Evolutionary conservation across 2,329 filamentous ascomycete species (phyloP).

Genomic region (Aschersonia sp.): DNA sequence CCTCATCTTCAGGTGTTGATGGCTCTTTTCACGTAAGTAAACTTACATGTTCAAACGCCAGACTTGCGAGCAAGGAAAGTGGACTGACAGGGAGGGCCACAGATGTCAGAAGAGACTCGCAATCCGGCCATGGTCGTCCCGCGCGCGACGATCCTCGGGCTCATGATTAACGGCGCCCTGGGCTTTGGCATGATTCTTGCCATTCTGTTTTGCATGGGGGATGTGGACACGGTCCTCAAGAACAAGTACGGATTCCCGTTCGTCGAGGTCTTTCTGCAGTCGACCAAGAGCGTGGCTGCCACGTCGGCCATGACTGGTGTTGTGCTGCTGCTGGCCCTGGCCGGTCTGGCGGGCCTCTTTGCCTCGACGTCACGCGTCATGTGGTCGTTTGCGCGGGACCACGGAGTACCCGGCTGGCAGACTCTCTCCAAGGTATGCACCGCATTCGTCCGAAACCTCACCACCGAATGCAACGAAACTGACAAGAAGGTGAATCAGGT

Average conservation of each 20-base stretch:
- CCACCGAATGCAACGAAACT: neutral
- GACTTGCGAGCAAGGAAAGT: neutral
- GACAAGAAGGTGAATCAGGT: neutral
- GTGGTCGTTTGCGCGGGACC: slow-evolving; percentile 33
- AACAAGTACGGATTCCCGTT: slow-evolving; percentile 38
- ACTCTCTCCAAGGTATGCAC: slow-evolving; percentile 11
- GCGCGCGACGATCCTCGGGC: slow-evolving; percentile 30
- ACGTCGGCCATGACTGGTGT: slow-evolving; percentile 34
- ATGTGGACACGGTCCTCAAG: neutral
- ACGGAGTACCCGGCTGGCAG: slow-evolving; percentile 15
- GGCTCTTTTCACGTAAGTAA: slow-evolving; percentile 4
- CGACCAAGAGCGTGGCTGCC: slow-evolving; percentile 29
- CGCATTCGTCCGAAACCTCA: neutral
- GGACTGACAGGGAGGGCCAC: neutral
- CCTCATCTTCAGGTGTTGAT: slow-evolving; percentile 1
- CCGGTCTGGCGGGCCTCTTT: slow-evolving; percentile 35
- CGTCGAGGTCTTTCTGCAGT: slow-evolving; percentile 41
- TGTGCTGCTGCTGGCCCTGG: slow-evolving; percentile 31
- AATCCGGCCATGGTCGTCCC: slow-evolving; percentile 35
- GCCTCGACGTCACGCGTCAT: slow-evolving; percentile 42
- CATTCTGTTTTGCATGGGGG: neutral
- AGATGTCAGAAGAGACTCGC: slow-evolving; percentile 30
- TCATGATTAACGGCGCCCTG: slow-evolving; percentile 33
- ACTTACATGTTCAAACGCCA: neutral
- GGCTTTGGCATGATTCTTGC: slow-evolving; percentile 28